These are phyloP conservation scores for Cnidoscolus chayamansa DNA, from an alignment of 441 rosid species.

Conservation along the genomic window DNA sequence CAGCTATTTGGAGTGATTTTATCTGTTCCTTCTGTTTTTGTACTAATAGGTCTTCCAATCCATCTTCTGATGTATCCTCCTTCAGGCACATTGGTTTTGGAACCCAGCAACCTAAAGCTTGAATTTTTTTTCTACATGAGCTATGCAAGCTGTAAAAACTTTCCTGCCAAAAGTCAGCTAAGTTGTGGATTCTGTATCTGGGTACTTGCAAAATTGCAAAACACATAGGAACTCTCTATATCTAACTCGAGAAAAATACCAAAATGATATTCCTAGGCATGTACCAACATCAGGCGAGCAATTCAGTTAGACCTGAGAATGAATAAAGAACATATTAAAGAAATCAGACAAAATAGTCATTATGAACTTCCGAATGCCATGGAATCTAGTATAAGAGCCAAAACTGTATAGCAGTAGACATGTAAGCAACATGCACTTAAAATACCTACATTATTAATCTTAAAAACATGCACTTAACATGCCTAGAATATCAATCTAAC, in stretches of 20 bases:
- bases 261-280: constrained; percentile 13
- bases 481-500: too few relatives aligned
- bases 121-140: constrained; percentile 29
- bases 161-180: constrained; percentile 47
- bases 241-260: constrained; percentile 29
- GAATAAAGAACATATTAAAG: constrained; percentile 4
- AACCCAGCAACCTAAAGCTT: constrained; percentile 34
- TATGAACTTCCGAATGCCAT: not conserved
- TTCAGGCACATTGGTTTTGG: constrained; percentile 44
- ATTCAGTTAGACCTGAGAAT: constrained; percentile 29
- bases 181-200: constrained; percentile 44
- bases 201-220: constrained; percentile 63
- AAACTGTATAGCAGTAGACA: not conserved
- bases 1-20: constrained; percentile 30
- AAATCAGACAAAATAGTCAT: not conserved
- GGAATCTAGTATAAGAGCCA: not conserved
- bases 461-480: not conserved
- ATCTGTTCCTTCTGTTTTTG: constrained; percentile 40
- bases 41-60: constrained; percentile 48
- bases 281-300: constrained; percentile 28
- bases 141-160: constrained; percentile 37
- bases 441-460: not conserved
- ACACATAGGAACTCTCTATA: constrained; percentile 47
- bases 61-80: constrained; percentile 58
- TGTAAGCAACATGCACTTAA: not conserved